phyloP scores from a whole-genome alignment of 306 rosid genomes.

The Prunus armeniaca region DNA sequence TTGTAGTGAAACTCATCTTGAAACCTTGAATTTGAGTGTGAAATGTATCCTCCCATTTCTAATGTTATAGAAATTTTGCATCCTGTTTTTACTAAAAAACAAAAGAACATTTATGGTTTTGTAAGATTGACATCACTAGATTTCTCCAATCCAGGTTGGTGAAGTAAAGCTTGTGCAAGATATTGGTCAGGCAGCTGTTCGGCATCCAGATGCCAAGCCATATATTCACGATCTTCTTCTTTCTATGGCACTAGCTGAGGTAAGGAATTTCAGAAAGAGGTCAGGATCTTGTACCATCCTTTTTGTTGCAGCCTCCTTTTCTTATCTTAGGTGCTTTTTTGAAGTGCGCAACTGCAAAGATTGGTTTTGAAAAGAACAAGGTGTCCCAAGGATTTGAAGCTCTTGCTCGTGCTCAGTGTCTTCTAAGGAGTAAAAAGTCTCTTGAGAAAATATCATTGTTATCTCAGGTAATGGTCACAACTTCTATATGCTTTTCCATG shows the following conservation, averaged over 20 bases:
- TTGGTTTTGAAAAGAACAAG: conserved; percentile 76
- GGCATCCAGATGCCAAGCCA: conserved; percentile 73
- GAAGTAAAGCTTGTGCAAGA: conserved; percentile 75
- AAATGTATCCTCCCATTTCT: background rate
- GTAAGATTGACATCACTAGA: conserved; percentile 3
- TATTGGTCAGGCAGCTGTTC: conserved; percentile 61
- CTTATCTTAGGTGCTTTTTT: conserved; percentile 69
- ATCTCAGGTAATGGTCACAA: conserved; percentile 47
- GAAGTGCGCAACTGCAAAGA: conserved; percentile 95
- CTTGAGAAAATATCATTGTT: conserved; percentile 68
- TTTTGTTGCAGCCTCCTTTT: conserved; percentile 37
- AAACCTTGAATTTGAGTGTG: conserved; percentile 8
- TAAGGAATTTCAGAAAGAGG: conserved; percentile 42
- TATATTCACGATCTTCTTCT: conserved; percentile 77
- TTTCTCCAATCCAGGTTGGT: conserved; percentile 62
- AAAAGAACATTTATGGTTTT: background rate
- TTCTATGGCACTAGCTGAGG: conserved; percentile 95
- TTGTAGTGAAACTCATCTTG: background rate
- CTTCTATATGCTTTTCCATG: background rate
- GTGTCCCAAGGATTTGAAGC: conserved; percentile 97
- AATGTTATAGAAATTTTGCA: background rate
- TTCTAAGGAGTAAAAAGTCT: conserved; percentile 75
- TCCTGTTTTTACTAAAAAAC: background rate
- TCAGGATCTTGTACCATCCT: conserved; percentile 31
- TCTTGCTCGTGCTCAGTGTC: conserved; percentile 89